Evolutionary conservation across 2,329 filamentous ascomycete species (phyloP), one percentile per base, ranked within the genome.

Genomic region (Aspergillus puulaauensis): DNA sequence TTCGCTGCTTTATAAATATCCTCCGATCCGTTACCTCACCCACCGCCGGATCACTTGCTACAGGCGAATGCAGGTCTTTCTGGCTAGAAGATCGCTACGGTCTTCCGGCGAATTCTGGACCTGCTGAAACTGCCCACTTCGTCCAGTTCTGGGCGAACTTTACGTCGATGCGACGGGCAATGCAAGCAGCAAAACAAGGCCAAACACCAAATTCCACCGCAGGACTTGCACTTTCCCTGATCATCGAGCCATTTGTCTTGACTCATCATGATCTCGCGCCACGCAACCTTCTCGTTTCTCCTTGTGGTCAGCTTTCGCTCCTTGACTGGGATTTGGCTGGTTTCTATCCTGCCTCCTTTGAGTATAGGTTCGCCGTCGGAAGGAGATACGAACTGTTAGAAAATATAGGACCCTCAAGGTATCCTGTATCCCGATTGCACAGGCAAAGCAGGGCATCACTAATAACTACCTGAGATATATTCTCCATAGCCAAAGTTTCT

Each of bases 11-110:
- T 19, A 41, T 68, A 15, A 51, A 53, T 43, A 19, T 39, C n/a
- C 58, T 67, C 44, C 48, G 64, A 50, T 61, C 57, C 17, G 41
- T 59, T 19, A 68, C 63, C 19, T 68, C 64, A 15, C 46, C 59
- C 8, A 63, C 61, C 14, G 64, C 62, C 33, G 64, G 66, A 51
- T 65, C 64, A 9, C 59, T 64, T 3, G 52, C 41, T 23, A 58
- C 55, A 7, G 60, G 60, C 21, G 52, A 57, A 44, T 58, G 52
- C 33, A 37, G 50, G 41, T 62, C 60, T 27, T 62, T 66, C 55
- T 69, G 56, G 57, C 62, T 69, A 27, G 65, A 66, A 19, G 62
- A 65, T 60, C 58, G 60, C 43, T 67, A 58, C 54, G 55, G 61
- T 2, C 54, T 68, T 15, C 67, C 62, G 11, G 50, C 56, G 12